These are phyloP conservation scores for Sonneratia caseolaris DNA, from an alignment of 345 rosid species.

Conservation along the genomic window DNA sequence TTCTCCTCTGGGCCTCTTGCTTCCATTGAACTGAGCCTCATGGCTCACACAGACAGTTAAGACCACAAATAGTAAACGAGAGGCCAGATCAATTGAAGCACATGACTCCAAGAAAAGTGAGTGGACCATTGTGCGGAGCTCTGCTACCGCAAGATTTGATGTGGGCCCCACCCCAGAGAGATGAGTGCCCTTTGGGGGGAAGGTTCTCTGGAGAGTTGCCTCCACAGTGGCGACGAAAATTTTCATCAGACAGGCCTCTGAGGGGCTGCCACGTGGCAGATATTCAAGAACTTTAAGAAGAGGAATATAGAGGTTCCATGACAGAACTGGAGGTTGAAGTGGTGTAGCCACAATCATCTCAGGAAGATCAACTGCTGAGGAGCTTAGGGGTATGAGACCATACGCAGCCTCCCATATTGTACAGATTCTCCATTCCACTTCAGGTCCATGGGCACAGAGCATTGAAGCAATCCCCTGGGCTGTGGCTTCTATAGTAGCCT, in stretches of 20 bases:
- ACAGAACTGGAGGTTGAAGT: slow-evolving; percentile 77
- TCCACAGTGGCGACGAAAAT: slow-evolving; percentile 95
- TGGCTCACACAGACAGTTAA: slow-evolving; percentile 93
- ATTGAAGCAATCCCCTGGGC: slow-evolving; percentile 99
- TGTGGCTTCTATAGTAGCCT: slow-evolving; percentile 97
- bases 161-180: slow-evolving; percentile 46
- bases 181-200: slow-evolving; percentile 51
- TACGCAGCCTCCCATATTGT: slow-evolving; percentile 99
- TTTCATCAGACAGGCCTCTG: slow-evolving; percentile 97
- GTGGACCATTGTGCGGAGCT: slow-evolving; percentile 96
- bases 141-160: slow-evolving; percentile 82
- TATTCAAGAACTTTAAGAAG: slow-evolving; percentile 94
- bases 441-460: slow-evolving; percentile 99
- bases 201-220: slow-evolving; percentile 78
- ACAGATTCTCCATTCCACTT: slow-evolving; percentile 98
- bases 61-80: slow-evolving; percentile 88
- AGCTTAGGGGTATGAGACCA: slow-evolving; percentile 85
- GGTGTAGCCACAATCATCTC: slow-evolving; percentile 91
- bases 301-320: slow-evolving; percentile 94
- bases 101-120: slow-evolving; percentile 84
- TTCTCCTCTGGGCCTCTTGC: slow-evolving; percentile 60
- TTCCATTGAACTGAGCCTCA: slow-evolving; percentile 78
- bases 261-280: slow-evolving; percentile 97
- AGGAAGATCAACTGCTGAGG: slow-evolving; percentile 96
- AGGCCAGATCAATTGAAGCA: slow-evolving; percentile 86